Evolutionary conservation across 2,329 filamentous ascomycete species (phyloP), one percentile per base, ranked within the genome.

Genomic region (Corynespora cassiicola): DNA sequence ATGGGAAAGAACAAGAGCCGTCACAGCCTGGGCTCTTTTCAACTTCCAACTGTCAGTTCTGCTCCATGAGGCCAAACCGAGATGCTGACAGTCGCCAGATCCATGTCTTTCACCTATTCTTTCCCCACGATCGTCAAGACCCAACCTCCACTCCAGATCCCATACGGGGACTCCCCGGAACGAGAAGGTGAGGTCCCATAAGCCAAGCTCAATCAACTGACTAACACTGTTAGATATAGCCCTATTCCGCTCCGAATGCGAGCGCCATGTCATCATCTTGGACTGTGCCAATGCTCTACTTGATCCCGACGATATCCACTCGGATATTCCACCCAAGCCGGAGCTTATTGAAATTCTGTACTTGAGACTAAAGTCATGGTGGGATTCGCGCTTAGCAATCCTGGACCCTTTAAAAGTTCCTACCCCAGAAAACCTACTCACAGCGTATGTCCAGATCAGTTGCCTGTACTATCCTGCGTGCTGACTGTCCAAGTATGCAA

Each of bases 41-140:
- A 65, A 63, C 19, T 65, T 65, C 24, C 61, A 65, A 45, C 38
- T 63, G 61, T 63, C 41, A 35, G 57, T 42, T 12, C 7, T n/a
- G n/a, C n/a, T n/a, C n/a, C 14, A 10, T 12, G 24, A 21, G 17
- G 2, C n/a, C n/a, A 18, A 9, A 3, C n/a, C 9, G 20, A 4
- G 12, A 5, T 15, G 14, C 47, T 58, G 16, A 60, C 22, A 2
- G 6, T 2, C 1, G 15, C 2, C 20, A 64, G 61, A 17, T 50
- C 51, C 1, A 61, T 63, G 58, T 51, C 61, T 6, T 56, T 57
- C 14, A 54, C 47, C 1, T 62, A 58, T 28, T 54, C 52, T 10
- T 52, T 58, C 18, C 50, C 55, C 7, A 38, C 43, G 2, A 29
- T 62, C 3, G 43, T 63, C 21, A 50, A 50, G 15, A 48, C 32